Conservation (phyloP, 1,284 basidiomycete species). For the Rhizopogon parksii region DNA sequence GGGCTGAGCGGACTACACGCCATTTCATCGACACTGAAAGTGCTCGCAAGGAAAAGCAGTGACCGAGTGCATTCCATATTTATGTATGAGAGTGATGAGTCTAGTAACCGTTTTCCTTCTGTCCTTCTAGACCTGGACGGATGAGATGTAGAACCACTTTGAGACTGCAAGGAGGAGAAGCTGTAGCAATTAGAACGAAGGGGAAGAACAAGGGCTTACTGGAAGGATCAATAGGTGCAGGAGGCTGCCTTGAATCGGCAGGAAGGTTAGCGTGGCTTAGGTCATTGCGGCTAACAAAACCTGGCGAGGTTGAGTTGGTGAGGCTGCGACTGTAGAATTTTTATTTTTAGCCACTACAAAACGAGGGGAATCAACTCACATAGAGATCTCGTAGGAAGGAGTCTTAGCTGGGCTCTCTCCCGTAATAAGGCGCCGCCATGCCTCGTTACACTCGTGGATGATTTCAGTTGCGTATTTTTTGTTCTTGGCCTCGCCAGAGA, state of each 20-base stretch:
- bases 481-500: conserved; percentile 99
- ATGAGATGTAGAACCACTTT: conserved; percentile 88
- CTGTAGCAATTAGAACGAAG: neutral
- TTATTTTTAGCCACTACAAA: conserved; percentile 1
- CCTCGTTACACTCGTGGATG: conserved; percentile 97
- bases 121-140: conserved; percentile 58
- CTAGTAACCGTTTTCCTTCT: neutral
- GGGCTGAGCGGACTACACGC: neutral
- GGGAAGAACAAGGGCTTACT: conserved; percentile 43
- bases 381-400: conserved; percentile 66
- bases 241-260: conserved; percentile 71
- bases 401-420: conserved; percentile 77
- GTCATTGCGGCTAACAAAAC: conserved; percentile 60
- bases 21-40: neutral
- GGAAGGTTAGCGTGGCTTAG: conserved; percentile 65
- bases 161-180: conserved; percentile 52
- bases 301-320: conserved; percentile 71
- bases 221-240: conserved; percentile 83
- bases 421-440: conserved; percentile 90
- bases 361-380: conserved; percentile 46
- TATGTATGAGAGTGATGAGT: no score
- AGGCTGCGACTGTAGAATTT: conserved; percentile 50
- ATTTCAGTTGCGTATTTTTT: conserved; percentile 99
- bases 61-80: neutral
- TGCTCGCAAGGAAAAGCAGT: neutral